Evolutionary conservation across 768 basidiomycete species (phyloP), one percentile per base, ranked within the genome.

Genomic region (Cyathus striatus): DNA sequence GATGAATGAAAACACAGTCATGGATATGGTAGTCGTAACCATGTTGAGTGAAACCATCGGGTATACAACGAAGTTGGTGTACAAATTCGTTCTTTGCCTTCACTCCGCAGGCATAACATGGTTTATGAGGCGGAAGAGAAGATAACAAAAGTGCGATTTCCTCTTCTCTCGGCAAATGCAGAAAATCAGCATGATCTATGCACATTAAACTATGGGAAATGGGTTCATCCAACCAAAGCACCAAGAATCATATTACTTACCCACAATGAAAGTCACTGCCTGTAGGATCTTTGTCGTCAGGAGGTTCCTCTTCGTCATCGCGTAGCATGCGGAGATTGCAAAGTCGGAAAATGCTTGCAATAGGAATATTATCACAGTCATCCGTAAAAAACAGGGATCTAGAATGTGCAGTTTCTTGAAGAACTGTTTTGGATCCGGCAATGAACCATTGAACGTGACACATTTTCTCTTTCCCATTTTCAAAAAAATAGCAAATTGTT

Each of bases 381-480:
- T 75, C 59, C 44, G 81, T 63, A 7, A 76, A 63, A 50, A 73
- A 83, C 0, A 88, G 63, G 0, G 74, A 69, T 45, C 76, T 73
- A 0, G 84, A 69, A 43, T 89, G 84, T 0, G 83, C 71, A 0
- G 74, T 70, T 50, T 89, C 79, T 49, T 86, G 80, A 1, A 87
- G 63, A 7, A 83, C 49, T 0, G 83, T 86, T 49, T 81, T 78
- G 10, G 72, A 76, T 7, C 79, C 79, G 62, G 86, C 86, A 6
- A 66, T 62, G 44, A 78, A 70, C 86, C 86, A 89, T 43, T 83
- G 81, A 1, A 73, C 83, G 57, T 89, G 86, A 42, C 84, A 80
- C 62, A 67, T 72, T 53, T 79, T 81, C 41, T 7, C 50, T 60
- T 20, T 52, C 18, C 38, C 24, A 4, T 64, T 57, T 41, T 81